Base-by-base conservation (phyloP, 495 filamentous ascomycete genomes). In the Trichoderma erinaceum region DNA sequence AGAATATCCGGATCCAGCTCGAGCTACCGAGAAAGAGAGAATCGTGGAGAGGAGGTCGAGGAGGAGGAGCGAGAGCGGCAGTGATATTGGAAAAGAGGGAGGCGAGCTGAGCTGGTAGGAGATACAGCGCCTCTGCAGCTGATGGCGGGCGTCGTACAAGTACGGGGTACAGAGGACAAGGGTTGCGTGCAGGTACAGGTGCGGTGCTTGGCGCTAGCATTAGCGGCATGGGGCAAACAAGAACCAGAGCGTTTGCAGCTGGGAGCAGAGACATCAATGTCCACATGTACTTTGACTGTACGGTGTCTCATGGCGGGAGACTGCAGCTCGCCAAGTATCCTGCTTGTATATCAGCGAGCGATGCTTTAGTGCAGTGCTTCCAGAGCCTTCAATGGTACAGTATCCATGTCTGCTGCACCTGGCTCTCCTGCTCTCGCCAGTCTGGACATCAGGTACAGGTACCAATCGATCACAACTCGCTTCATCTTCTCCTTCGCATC, bases 31-130 rank as follows among this genome's bases (percentile, higher is more conserved):
- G 44, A n/a, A n/a, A 4, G 13, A 16, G 44, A 48, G 23, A 16
- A 61, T 32, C 56, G 56, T 29, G 56, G n/a, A 61, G 23, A 25
- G 25, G 10, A 27, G 16, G 27, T 27, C 23, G 56, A 61, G 56
- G 23, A 61, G 56, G 25, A 61, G 1, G 23, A 61, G 56, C 27
- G 56, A 27, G 16, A 32, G 23, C 23, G 23, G 56, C 27, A 61
- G 56, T 61, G 56, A 61, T 61, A 61, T 52, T 21, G 44, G 48
- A 23, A 52, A 61, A 15, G 23, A 61, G 56, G 56, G 56, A 61
- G 56, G 56, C 56, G 56, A 61, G 21, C 8, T 25, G 18, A 10
- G 8, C 18, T 56, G 50, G 50, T n/a, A 48, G 15, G 44, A 48
- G 44, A 11, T 11, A 25, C 29, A 29, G 43, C 16, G 16, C 18